Conservation (phyloP, 495 filamentous ascomycete genomes). For the Aspergillus sclerotiicarbonarius region DNA sequence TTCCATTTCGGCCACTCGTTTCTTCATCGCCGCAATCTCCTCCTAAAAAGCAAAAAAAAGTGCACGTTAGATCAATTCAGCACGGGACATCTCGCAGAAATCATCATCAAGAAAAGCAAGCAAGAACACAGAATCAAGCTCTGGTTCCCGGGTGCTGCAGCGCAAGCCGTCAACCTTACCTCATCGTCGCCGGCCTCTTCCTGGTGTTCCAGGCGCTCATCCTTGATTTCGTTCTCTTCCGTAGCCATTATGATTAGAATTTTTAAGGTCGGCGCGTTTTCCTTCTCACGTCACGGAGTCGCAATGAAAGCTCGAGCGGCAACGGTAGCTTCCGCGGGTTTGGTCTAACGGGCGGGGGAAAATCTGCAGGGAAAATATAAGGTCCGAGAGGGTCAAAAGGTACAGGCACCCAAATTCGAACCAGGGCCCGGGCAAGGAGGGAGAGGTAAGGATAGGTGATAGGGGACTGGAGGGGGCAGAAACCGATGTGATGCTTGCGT, state of each 20-base stretch:
- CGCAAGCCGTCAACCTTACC: slow-evolving; percentile 24
- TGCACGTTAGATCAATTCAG: background rate
- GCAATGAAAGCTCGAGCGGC: slow-evolving; percentile 20
- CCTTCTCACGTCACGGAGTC: background rate
- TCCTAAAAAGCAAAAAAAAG: slow-evolving; percentile 51
- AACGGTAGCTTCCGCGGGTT: slow-evolving; percentile 15
- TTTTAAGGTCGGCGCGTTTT: background rate
- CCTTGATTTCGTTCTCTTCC: slow-evolving; percentile 39
- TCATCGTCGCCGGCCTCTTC: slow-evolving; percentile 46
- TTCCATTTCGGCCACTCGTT: slow-evolving; percentile 97
- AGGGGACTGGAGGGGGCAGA: slow-evolving; percentile 13
- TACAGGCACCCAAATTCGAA: slow-evolving; percentile 4
- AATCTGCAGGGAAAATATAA: slow-evolving; percentile 18
- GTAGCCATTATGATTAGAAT: slow-evolving; percentile 26
- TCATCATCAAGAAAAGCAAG: background rate
- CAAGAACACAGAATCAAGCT: slow-evolving; percentile 4
- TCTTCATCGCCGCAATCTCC: slow-evolving; percentile 98
- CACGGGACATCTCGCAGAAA: background rate
- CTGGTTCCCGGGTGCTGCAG: background rate
- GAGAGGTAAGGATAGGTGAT: slow-evolving; percentile 9
- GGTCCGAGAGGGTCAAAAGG: slow-evolving; percentile 7
- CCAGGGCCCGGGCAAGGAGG: slow-evolving; percentile 3
- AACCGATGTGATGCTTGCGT: slow-evolving; percentile 23
- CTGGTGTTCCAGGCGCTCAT: slow-evolving; percentile 38
- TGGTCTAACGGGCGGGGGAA: slow-evolving; percentile 14